Evolutionary conservation across 768 basidiomycete species (phyloP), one percentile per base, ranked within the genome.

Genomic region (Boletellus ananiceps): DNA sequence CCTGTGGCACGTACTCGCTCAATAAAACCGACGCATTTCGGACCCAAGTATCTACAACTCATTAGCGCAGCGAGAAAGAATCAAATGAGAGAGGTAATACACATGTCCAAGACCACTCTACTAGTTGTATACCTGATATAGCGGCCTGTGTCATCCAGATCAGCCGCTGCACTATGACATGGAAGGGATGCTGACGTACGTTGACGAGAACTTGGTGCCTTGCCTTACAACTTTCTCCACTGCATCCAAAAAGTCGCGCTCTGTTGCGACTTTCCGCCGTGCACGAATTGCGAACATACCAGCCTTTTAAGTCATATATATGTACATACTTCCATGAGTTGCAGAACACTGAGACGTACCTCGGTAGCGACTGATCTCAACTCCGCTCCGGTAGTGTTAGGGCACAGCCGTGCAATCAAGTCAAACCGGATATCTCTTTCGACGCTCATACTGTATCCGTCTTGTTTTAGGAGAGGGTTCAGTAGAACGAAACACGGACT

Each of bases 231-330:
- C 96, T 73, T 98, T 98, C 76, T 99, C 96, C 2, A 99, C 95
- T 11, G 93, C 88, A 56, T 96, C 93, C 65, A 99, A 73, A 74
- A 97, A 99, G 70, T 99, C 96, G 47, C 92, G 86, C 66, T 99
- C 96, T 5, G 93, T 93, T 1, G 94, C 93, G 1, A 98, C 93
- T 69, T 98, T 98, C 69, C 96, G 78, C 59, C 96, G 78, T 39
- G 92, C 89, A 51, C 96, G 88, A 63, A 99, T 99, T 2, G 96
- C 95, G 71, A 95, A 99, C 96, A 99, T 98, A n/a, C 96, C 96
- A 41, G 96, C 96, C 87, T 90, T 55, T n/a, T 11, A 19, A 29
- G 86, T 73, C 29, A 86, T 82, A 46, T 89, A 83, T 63, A 93
- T 94, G 5, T 19, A 87, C 86, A 9, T 5, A 70, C 89, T 94